These are phyloP conservation scores for Andalucia godoyi DNA, from an alignment of 78 protist genomes.

Conservation along the genomic window DNA sequence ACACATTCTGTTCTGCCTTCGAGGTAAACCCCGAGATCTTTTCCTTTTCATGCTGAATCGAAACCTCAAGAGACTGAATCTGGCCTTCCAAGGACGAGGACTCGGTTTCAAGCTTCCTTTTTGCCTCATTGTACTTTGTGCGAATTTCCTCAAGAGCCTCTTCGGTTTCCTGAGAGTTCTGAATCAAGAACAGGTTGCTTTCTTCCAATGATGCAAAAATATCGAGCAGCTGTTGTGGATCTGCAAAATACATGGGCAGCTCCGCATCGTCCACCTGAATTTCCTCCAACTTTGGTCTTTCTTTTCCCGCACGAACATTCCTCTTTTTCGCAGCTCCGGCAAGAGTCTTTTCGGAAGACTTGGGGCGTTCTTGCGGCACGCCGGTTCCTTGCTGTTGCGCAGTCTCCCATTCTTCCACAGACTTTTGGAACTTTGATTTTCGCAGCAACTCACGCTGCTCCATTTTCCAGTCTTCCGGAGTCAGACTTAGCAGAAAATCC, in stretches of 20 bases:
- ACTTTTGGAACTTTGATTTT: too few relatives aligned
- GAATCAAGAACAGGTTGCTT: constrained; percentile 58
- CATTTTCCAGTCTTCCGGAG: constrained; percentile 31
- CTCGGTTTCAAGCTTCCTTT: neutral
- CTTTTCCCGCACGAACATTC: too few relatives aligned
- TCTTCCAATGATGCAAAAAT: constrained; percentile 54
- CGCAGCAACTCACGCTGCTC: too few relatives aligned
- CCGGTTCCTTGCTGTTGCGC: too few relatives aligned
- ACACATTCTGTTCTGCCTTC: too few relatives aligned
- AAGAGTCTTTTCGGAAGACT: too few relatives aligned
- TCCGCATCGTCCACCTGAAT: too few relatives aligned
- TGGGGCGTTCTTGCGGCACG: too few relatives aligned
- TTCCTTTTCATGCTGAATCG: neutral
- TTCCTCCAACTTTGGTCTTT: too few relatives aligned
- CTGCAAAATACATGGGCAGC: constrained; percentile 31
- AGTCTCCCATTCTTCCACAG: too few relatives aligned
- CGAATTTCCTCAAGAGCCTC: constrained; percentile 38
- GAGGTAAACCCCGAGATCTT: too few relatives aligned
- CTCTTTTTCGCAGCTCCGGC: too few relatives aligned
- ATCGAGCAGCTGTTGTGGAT: constrained; percentile 52
- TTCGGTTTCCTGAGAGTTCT: constrained; percentile 47
- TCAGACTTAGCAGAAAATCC: constrained; percentile 29
- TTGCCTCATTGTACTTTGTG: neutral
- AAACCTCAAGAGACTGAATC: neutral
- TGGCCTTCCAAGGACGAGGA: neutral